These are phyloP conservation scores for Ceratobasidium sp. DNA, from an alignment of 1,284 basidiomycete species.

Conservation along the genomic window DNA sequence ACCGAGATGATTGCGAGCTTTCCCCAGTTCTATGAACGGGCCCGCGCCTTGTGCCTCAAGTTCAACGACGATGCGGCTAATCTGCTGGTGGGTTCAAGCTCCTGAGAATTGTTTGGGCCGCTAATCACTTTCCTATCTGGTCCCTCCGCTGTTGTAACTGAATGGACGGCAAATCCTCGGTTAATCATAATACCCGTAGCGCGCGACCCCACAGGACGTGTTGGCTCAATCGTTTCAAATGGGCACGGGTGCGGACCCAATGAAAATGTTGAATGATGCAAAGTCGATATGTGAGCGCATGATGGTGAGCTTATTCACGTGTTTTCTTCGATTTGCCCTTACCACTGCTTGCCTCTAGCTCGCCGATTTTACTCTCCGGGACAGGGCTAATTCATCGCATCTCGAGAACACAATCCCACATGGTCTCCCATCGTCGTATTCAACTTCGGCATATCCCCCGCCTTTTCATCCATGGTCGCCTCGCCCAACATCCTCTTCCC, in stretches of 20 bases:
- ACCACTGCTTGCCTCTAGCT: constrained; percentile 18
- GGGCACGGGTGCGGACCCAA: constrained; percentile 39
- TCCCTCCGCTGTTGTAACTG: constrained; percentile 21
- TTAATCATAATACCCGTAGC: constrained; percentile 22
- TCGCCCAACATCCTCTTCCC: constrained; percentile 27
- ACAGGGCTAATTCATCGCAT: constrained; percentile 31
- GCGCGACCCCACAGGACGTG: constrained; percentile 39
- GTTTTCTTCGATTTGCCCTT: constrained; percentile 5
- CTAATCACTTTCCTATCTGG: constrained; percentile 45
- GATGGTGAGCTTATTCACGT: constrained; percentile 40
- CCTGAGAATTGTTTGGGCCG: constrained; percentile 38
- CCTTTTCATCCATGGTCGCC: constrained; percentile 43
- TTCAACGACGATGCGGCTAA: constrained; percentile 42
- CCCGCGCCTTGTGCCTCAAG: constrained; percentile 41
- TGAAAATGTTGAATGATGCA: constrained; percentile 43
- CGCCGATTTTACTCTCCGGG: constrained; percentile 37
- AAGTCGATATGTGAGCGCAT: constrained; percentile 44
- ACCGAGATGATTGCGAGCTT: constrained; percentile 44
- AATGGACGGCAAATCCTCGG: constrained; percentile 43
- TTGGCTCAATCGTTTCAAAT: constrained; percentile 44
- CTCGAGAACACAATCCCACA: constrained; percentile 39
- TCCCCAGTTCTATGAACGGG: constrained; percentile 46
- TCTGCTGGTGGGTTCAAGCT: constrained; percentile 43
- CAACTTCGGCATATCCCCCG: constrained; percentile 43
- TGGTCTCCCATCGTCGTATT: constrained; percentile 22